Base-by-base conservation (phyloP, 345 rosid genomes). In the Populus davidiana region DNA sequence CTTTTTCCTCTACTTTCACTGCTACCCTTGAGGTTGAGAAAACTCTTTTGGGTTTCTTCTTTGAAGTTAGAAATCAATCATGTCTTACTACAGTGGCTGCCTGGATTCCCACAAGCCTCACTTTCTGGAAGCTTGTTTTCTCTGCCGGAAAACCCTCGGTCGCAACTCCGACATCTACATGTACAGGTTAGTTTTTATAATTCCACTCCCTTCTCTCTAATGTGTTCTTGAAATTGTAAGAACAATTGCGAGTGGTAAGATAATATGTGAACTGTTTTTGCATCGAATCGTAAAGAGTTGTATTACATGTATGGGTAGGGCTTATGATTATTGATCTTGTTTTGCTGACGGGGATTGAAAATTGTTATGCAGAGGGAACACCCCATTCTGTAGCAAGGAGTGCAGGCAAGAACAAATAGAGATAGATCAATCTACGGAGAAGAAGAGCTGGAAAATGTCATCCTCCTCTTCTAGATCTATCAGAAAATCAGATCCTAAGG, bases 351-450 rank as follows among this genome's bases (percentile, higher is more conserved):
- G 49, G 25, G 36, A 54, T 72, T n/a, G 29, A 33, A 29, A 23
- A n/a, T 7, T 41, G 35, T 23, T 43, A 16, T 83, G 87, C 89
- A 90, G 96, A 75, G 96, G 96, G 54, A 82, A 90, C 80, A 87
- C 91, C 2, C 88, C 96, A 59, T 91, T 91, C 49, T 86, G 96
- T 77, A 92, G 96, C 88, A 80, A 88, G 67, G 96, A 90, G 83
- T 94, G 97, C 84, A 89, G 98, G 50, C 84, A 91, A 83, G 93
- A 92, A 71, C 98, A 87, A 76, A 92, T 94, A 64, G 96, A 92
- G 73, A 72, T 78, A 7, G 98, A 92, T 54, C 96, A 88, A 70
- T 67, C 78, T 5, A 83, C 77, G 25, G 87, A 82, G 73, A 92
- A 84, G 70, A 92, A 84, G 85, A 87, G 76, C 31, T 84, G 83